Percentiles rank a stretch among this genome's conserved stretches.
Evolutionary conservation across 108 stramenopile genomes (phyloP).

Genomic region (Cyclotella distinguenda): DNA sequence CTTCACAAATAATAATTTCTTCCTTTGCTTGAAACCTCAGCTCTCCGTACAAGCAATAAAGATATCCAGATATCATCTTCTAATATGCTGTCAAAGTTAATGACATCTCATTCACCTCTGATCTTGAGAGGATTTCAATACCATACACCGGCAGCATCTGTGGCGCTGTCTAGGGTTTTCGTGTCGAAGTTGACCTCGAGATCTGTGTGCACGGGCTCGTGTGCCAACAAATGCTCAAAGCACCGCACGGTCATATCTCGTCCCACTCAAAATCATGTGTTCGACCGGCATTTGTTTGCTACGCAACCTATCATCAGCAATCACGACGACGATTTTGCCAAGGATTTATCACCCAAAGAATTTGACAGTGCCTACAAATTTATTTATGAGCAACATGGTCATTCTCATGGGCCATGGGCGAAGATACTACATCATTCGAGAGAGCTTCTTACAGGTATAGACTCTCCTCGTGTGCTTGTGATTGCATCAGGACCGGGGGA

Average conservation of each 20-base stretch:
- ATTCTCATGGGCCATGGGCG: constrained; percentile 37
- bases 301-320: constrained; percentile 25
- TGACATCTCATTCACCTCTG: neutral
- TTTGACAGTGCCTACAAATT: constrained; percentile 32
- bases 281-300: constrained; percentile 16
- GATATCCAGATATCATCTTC: neutral
- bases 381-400: constrained; percentile 28
- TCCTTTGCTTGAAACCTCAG: too few species aligned
- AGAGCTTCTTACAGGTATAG: constrained; percentile 15
- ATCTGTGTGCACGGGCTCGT: neutral
- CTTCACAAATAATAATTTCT: too few species aligned
- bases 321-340: constrained; percentile 10
- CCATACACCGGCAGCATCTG: constrained; percentile 18
- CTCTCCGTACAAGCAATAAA: too few species aligned
- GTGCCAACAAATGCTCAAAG: too few species aligned
- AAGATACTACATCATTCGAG: constrained; percentile 25
- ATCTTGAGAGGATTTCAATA: constrained; percentile 13
- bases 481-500: constrained; percentile 37
- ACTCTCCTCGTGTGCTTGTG: constrained; percentile 29
- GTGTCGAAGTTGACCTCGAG: neutral
- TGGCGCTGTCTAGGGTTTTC: constrained; percentile 19
- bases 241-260: too few species aligned
- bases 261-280: too few species aligned
- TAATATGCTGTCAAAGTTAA: constrained; percentile 3
- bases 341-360: constrained; percentile 30